These are phyloP conservation scores for Clarireedia sp. DNA, from an alignment of 2,329 filamentous ascomycete species.

Conservation along the genomic window DNA sequence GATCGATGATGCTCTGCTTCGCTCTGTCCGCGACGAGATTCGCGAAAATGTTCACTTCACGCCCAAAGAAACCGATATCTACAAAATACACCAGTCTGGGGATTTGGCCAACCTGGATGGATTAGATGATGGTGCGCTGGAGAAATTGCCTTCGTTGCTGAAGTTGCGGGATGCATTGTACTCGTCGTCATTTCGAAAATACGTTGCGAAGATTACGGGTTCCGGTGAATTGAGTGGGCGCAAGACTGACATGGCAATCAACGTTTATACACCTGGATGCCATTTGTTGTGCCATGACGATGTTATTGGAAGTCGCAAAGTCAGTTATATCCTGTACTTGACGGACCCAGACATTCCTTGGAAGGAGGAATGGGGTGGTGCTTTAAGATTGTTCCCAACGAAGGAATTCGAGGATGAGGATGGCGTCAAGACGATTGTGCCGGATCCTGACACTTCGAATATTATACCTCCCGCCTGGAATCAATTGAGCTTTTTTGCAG, in stretches of 20 bases:
- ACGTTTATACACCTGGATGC: conserved; percentile 93
- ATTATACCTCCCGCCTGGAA: conserved; percentile 93
- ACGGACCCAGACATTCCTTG: conserved; percentile 87
- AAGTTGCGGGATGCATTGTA: conserved; percentile 91
- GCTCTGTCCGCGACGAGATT: conserved; percentile 81
- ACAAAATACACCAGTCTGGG: conserved; percentile 98
- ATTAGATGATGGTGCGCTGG: conserved; percentile 75
- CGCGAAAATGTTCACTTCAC: conserved; percentile 88
- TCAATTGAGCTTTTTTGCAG: conserved; percentile 95
- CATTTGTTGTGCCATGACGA: conserved; percentile 96
- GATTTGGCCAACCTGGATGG: conserved; percentile 96
- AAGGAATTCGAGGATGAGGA: conserved; percentile 56
- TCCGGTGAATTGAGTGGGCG: conserved; percentile 80
- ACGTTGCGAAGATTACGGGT: conserved; percentile 76
- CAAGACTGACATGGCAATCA: conserved; percentile 99
- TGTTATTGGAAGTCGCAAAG: conserved; percentile 90
- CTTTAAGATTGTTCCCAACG: conserved; percentile 76
- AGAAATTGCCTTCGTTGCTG: conserved; percentile 82
- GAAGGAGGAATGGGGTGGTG: conserved; percentile 88
- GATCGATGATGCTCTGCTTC: conserved; percentile 73
- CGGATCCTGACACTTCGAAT: conserved; percentile 68
- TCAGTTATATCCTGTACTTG: conserved; percentile 96
- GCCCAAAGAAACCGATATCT: conserved; percentile 98
- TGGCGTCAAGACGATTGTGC: conserved; percentile 70
- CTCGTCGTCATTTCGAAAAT: conserved; percentile 80